phyloP scores from a whole-genome alignment of 2,329 filamentous ascomycete species.

The Fusarium sp. region DNA sequence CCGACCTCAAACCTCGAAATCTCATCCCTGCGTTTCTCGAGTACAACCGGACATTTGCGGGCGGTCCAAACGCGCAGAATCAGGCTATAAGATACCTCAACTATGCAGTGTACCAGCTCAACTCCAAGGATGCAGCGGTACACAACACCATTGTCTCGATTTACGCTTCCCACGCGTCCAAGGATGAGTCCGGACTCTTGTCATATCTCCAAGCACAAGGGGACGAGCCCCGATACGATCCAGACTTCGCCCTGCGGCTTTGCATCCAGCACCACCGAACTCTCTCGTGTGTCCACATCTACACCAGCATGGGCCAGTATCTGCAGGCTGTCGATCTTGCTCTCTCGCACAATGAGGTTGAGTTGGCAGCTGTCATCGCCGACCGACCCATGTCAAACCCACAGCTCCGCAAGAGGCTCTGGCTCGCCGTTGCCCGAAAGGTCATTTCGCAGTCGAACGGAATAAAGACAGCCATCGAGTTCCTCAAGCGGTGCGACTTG shows the following conservation, averaged over 20 bases:
- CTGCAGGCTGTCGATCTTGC: slow-evolving; percentile 94
- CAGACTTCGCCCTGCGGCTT: slow-evolving; percentile 94
- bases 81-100: slow-evolving; percentile 95
- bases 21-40: slow-evolving; percentile 94
- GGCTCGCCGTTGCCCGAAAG: slow-evolving; percentile 94
- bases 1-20: slow-evolving; percentile 85
- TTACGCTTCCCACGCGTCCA: slow-evolving; percentile 87
- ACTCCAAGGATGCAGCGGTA: slow-evolving; percentile 86
- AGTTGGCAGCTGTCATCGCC: slow-evolving; percentile 90
- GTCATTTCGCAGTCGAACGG: slow-evolving; percentile 90
- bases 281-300: slow-evolving; percentile 96
- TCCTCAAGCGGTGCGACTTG: slow-evolving; percentile 91
- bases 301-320: slow-evolving; percentile 96
- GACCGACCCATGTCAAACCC: slow-evolving; percentile 87
- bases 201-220: slow-evolving; percentile 93
- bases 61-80: slow-evolving; percentile 78
- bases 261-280: slow-evolving; percentile 97
- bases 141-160: slow-evolving; percentile 98
- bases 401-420: slow-evolving; percentile 90
- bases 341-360: slow-evolving; percentile 89
- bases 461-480: slow-evolving; percentile 95
- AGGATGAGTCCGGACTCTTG: slow-evolving; percentile 88
- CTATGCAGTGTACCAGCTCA: slow-evolving; percentile 90
- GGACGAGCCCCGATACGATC: slow-evolving; percentile 89
- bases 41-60: slow-evolving; percentile 86